A percentile compares a stretch with the other conserved stretches of the same genome.
phyloP scores from a whole-genome alignment of 2,329 filamentous ascomycete genomes.

The Paecilomyces sp. region DNA sequence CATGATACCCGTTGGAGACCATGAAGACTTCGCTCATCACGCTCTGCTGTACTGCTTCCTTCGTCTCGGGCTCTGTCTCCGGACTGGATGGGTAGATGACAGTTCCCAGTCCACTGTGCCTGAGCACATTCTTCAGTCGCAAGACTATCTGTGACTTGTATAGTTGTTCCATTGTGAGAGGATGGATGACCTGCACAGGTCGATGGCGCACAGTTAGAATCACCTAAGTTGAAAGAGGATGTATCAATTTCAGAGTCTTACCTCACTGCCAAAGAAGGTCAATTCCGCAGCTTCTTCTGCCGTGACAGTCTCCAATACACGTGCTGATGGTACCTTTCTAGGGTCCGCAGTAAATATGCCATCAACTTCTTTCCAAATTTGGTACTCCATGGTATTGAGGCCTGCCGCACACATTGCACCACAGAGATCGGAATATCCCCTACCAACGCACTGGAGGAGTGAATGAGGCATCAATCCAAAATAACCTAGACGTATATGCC shows the following conservation, averaged over 20 bases:
- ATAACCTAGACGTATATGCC: conserved; percentile 22
- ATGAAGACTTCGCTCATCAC: too few species aligned
- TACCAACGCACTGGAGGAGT: conserved; percentile 42
- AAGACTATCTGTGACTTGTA: too few species aligned
- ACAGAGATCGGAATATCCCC: conserved; percentile 38
- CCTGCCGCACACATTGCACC: conserved; percentile 31
- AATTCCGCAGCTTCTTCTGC: conserved; percentile 47
- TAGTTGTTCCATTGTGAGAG: too few species aligned
- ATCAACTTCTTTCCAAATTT: conserved; percentile 51
- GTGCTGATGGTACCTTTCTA: conserved; percentile 46
- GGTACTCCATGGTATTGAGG: conserved; percentile 40
- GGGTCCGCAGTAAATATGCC: conserved; percentile 51
- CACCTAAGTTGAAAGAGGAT: too few species aligned
- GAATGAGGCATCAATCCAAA: conserved; percentile 46
- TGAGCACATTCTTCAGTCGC: too few species aligned
- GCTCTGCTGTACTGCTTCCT: too few species aligned
- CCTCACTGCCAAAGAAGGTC: conserved; percentile 44
- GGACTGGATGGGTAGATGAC: too few species aligned
- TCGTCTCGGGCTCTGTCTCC: too few species aligned
- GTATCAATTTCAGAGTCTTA: neutral
- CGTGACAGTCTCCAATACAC: conserved; percentile 41
- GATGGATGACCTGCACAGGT: too few species aligned
- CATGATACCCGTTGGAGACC: too few species aligned
- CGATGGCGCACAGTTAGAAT: too few species aligned
- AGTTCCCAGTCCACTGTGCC: too few species aligned